phyloP scores from a whole-genome alignment of 257 asterid genomes.

The Gardenia jasminoides region DNA sequence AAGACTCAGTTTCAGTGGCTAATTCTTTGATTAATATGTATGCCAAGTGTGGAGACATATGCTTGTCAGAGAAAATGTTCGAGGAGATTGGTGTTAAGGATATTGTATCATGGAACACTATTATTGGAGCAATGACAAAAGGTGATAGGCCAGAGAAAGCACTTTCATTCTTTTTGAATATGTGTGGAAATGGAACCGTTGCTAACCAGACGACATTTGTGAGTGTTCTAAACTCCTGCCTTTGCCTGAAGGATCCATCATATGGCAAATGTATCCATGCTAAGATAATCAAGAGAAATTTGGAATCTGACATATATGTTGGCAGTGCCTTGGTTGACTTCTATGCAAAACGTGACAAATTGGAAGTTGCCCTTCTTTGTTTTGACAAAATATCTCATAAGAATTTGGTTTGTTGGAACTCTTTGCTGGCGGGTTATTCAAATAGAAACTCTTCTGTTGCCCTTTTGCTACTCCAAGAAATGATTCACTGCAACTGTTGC shows the following conservation, averaged over 20 bases:
- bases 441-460: conserved; percentile 41
- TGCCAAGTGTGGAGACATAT: conserved; percentile 34
- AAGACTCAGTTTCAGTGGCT: conserved; percentile 35
- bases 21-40: conserved; percentile 67
- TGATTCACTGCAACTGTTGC: conserved; percentile 49
- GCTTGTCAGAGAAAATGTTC: conserved; percentile 53
- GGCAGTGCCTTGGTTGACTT: conserved; percentile 72
- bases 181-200: conserved; percentile 41
- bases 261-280: conserved; percentile 64
- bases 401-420: conserved; percentile 72
- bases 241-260: conserved; percentile 31
- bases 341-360: conserved; percentile 51
- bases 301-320: conserved; percentile 39
- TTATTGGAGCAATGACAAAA: conserved; percentile 49
- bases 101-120: conserved; percentile 63
- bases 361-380: conserved; percentile 58
- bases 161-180: conserved; percentile 35
- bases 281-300: conserved; percentile 47
- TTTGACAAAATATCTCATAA: conserved; percentile 57
- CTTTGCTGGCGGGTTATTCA: conserved; percentile 68
- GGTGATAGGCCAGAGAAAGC: conserved; percentile 41
- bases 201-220: conserved; percentile 55
- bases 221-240: conserved; percentile 51
- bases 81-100: conserved; percentile 50
- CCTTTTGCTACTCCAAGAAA: conserved; percentile 47